phyloP scores from a whole-genome alignment of 257 asterid genomes.

The Solanum rostratum region DNA sequence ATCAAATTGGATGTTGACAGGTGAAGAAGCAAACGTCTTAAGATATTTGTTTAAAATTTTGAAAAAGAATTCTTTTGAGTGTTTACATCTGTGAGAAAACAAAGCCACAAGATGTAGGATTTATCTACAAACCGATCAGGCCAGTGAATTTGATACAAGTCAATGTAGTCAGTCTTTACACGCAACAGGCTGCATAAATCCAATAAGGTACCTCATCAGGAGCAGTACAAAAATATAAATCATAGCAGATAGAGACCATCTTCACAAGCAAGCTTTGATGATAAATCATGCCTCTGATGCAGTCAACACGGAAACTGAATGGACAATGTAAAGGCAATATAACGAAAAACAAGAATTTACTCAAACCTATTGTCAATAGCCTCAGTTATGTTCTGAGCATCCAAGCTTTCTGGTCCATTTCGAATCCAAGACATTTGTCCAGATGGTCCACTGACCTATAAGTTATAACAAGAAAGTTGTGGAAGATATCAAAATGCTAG shows the following conservation, averaged over 20 bases:
- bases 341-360: constrained; percentile 1
- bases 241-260: neutral
- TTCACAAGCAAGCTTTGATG: neutral
- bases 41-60: neutral
- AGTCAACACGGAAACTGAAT: neutral
- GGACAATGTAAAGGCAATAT: neutral
- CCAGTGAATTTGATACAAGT: constrained; percentile 96
- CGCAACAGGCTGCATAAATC: constrained; percentile 56
- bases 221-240: constrained; percentile 1
- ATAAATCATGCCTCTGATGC: neutral
- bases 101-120: constrained; percentile 7
- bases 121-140: constrained; percentile 86
- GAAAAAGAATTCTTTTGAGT: neutral
- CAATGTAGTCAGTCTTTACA: constrained; percentile 59
- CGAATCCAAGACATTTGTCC: constrained; percentile 97
- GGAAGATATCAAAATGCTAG: neutral
- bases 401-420: constrained; percentile 70
- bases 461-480: neutral
- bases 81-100: neutral
- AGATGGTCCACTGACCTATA: constrained; percentile 85
- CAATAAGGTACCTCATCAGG: neutral
- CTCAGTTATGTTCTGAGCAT: constrained; percentile 53
- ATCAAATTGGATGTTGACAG: neutral
- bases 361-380: constrained; percentile 76
- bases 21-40: neutral